Evolutionary conservation across 352 stramenopile genomes (phyloP).

Genomic region (Lagenidium sp.): DNA sequence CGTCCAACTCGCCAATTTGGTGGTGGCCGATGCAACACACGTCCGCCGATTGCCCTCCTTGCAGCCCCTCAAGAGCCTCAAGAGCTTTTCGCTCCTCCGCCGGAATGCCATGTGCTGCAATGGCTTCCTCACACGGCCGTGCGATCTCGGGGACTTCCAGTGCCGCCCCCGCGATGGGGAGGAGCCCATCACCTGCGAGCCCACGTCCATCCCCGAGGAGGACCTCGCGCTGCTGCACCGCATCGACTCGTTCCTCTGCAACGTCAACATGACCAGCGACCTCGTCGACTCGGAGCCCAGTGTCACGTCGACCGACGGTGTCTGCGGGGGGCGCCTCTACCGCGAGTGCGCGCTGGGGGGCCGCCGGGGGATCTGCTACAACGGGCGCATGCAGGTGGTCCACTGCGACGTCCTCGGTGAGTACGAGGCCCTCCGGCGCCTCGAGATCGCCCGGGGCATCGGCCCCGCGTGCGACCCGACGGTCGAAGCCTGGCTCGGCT

Average conservation of each 20-base stretch:
- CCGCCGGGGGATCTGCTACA: conserved; percentile 26
- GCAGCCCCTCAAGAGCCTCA: neutral
- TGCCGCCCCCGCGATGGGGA: conserved; percentile 15
- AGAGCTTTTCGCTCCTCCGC: conserved; percentile 16
- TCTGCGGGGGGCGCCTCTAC: conserved; percentile 21
- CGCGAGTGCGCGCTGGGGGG: conserved; percentile 16
- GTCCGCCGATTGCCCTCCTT: neutral
- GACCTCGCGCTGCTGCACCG: conserved; percentile 12
- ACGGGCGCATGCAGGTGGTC: conserved; percentile 31
- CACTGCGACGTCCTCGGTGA: conserved; percentile 25
- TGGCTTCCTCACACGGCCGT: conserved; percentile 17
- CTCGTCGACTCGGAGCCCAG: conserved; percentile 15
- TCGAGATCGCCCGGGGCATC: conserved; percentile 19
- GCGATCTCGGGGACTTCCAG: conserved; percentile 20
- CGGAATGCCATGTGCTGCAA: conserved; percentile 33
- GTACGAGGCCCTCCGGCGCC: conserved; percentile 22
- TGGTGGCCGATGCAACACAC: conserved; percentile 16
- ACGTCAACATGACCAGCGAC: conserved; percentile 18
- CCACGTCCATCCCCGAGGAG: conserved; percentile 10
- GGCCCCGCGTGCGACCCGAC: conserved; percentile 16
- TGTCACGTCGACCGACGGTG: conserved; percentile 14
- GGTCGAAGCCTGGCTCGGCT: conserved; percentile 28
- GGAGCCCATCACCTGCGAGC: conserved; percentile 11
- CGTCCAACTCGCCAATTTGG: conserved; percentile 8
- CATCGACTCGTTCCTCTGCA: conserved; percentile 14